A percentile compares a stretch with the other conserved stretches of the same genome.
These are phyloP conservation scores for Metschnikowia lachancei DNA, from an alignment of 805 yeast genomes.

Conservation along the genomic window DNA sequence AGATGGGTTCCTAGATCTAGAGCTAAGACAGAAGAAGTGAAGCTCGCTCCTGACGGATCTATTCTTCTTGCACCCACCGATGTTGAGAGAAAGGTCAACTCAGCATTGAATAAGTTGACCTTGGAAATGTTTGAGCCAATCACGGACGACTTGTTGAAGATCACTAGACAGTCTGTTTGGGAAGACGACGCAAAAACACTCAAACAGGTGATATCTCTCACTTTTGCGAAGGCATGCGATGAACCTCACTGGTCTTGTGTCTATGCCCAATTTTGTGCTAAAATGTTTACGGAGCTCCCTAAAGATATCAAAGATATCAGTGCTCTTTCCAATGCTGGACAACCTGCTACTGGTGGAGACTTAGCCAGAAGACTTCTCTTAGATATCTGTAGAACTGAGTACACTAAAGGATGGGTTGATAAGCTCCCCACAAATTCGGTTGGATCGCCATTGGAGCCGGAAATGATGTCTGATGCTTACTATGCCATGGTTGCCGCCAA, in stretches of 20 bases:
- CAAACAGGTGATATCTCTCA: conserved; percentile 73
- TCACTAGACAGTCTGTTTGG: conserved; percentile 83
- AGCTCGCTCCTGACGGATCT: conserved; percentile 78
- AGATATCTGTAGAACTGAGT: conserved; percentile 86
- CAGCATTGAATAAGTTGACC: conserved; percentile 88
- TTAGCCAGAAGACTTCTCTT: conserved; percentile 79
- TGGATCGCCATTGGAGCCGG: conserved; percentile 75
- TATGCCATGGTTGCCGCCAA: conserved; percentile 84
- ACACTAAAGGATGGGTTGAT: conserved; percentile 92
- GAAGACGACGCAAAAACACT: conserved; percentile 82
- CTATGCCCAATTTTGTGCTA: conserved; percentile 90
- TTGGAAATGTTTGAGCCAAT: conserved; percentile 86
- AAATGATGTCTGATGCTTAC: conserved; percentile 95
- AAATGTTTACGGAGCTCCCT: conserved; percentile 64
- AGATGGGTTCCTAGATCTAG: conserved; percentile 92
- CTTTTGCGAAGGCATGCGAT: conserved; percentile 94
- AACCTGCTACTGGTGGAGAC: conserved; percentile 56
- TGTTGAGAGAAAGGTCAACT: conserved; percentile 78
- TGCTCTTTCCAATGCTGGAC: conserved; percentile 44
- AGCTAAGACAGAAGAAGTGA: conserved; percentile 52
- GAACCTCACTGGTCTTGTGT: conserved; percentile 97
- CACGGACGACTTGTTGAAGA: conserved; percentile 66
- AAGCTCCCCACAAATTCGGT: conserved; percentile 78
- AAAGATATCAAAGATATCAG: conserved; percentile 63
- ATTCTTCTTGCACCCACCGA: conserved; percentile 65